Conservation (phyloP, 2,329 filamentous ascomycete genomes). For the Diaporthe citriasiana region DNA sequence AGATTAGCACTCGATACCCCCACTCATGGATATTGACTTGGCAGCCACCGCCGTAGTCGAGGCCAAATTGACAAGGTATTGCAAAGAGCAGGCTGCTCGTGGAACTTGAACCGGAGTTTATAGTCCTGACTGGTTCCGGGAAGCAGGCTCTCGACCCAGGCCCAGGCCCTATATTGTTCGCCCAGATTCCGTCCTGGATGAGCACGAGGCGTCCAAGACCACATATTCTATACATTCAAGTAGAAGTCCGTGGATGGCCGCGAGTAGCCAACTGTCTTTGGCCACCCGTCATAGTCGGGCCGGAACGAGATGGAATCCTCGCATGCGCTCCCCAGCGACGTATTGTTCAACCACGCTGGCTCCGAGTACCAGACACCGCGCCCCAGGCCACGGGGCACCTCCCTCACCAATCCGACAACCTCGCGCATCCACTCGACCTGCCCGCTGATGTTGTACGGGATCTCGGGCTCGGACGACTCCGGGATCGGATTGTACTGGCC, state of each 20-base stretch:
- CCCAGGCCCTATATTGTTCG: neutral
- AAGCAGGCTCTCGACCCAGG: neutral
- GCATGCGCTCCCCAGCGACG: constrained; percentile 62
- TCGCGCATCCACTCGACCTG: constrained; percentile 73
- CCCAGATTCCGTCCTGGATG: neutral
- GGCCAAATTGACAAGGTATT: no score
- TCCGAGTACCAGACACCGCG: constrained; percentile 81
- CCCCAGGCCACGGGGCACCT: constrained; percentile 63
- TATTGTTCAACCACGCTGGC: constrained; percentile 78
- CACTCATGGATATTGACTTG: neutral
- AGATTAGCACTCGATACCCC: neutral
- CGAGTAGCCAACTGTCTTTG: constrained; percentile 17
- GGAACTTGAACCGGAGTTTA: neutral
- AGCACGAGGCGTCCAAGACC: neutral
- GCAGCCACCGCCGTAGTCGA: no score
- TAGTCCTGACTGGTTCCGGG: neutral
- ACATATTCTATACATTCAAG: neutral
- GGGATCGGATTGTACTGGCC: constrained; percentile 60
- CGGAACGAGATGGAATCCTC: constrained; percentile 21
- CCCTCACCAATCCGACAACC: constrained; percentile 67
- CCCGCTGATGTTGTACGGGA: constrained; percentile 74
- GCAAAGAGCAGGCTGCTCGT: neutral
- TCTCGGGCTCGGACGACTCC: constrained; percentile 70
- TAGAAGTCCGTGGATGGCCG: constrained; percentile 18
- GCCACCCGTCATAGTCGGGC: constrained; percentile 1